These are phyloP conservation scores for Starmerella tilneyi DNA, from an alignment of 805 yeast species.

Conservation along the genomic window DNA sequence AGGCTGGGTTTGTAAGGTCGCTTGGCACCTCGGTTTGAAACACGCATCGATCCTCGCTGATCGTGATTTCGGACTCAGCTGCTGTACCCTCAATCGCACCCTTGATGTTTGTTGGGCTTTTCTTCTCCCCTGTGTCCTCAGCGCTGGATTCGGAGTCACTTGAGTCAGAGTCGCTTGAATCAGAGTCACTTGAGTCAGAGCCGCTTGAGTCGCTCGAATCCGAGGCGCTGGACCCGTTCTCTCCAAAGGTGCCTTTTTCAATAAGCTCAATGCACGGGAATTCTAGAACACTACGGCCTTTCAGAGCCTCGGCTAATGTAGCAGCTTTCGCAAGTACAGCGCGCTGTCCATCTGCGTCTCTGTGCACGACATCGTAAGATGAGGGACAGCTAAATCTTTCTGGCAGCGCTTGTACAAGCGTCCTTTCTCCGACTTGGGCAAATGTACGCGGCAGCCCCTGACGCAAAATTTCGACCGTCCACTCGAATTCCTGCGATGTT, in stretches of 20 bases:
- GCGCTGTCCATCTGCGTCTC: slow-evolving; percentile 20
- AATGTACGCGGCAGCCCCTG: slow-evolving; percentile 1
- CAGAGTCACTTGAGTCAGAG: not conserved
- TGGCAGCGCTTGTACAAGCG: slow-evolving; percentile 9
- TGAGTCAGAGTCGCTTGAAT: not conserved
- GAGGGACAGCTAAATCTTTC: slow-evolving; percentile 7
- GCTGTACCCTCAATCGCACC: no score
- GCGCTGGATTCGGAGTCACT: no score
- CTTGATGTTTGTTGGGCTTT: no score
- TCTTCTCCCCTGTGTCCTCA: no score
- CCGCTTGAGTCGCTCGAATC: not conserved
- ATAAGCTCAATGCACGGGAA: slow-evolving; percentile 50
- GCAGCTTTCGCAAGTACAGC: slow-evolving; percentile 13
- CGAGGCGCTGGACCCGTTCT: slow-evolving; percentile 7
- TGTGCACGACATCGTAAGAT: slow-evolving; percentile 17
- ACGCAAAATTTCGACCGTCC: slow-evolving; percentile 59
- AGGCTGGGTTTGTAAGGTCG: no score
- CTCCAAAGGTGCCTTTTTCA: slow-evolving; percentile 15
- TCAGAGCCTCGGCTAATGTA: slow-evolving; percentile 42
- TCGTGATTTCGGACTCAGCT: no score
- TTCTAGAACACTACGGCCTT: slow-evolving; percentile 56
- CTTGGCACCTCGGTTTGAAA: no score
- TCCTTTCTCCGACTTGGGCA: slow-evolving; percentile 21
- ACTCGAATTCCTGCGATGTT: slow-evolving; percentile 47
- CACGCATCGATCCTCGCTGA: no score